Base-by-base conservation (phyloP, 2,329 filamentous ascomycete genomes). In the Didymella segeticola region DNA sequence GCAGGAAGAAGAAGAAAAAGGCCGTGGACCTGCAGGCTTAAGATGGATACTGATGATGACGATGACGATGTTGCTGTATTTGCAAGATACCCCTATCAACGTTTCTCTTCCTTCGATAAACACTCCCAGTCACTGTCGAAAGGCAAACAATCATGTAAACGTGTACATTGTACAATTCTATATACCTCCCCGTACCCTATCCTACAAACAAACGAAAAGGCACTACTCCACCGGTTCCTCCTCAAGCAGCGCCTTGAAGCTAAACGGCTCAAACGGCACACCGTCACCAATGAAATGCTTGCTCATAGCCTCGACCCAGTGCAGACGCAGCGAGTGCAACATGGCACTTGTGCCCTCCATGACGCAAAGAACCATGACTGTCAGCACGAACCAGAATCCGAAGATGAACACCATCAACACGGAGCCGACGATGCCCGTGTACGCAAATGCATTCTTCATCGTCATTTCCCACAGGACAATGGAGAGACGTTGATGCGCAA, bases 401-500 rank as follows among this genome's bases (percentile, higher is more conserved):
- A 98, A 98, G 41, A 88, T 86, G 43, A 89, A 76, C 41, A 98
- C 89, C 64, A 93, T 86, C 79, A 90, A 87, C 66, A 96, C 82
- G 42, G 93, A 86, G 50, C 93, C 93, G 0, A 84, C 56, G 39
- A 84, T 80, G 41, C 90, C 89, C 1, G 80, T 82, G 64, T 82
- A 85, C 20, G 78, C 78, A 53, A 99, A 89, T 3, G 90, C 89
- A 45, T 87, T 88, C 25, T 83, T 89, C 43, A 99, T 82, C 1
- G 95, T 99, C 95, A 99, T 99, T 68, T 85, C 85, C 95, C 95
- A 99, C 41, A 99, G 84, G 60, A 99, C 95, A 61, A 93, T 89
- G 42, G 91, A 96, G 56, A 99, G 87, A 83, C 98, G 95, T 76
- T 99, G 95, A 82, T 99, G 95, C 26, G 95, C 95, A 56, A 99